These are phyloP conservation scores for Dendrostoma leiphaemia DNA, from an alignment of 2,329 filamentous ascomycete species.

Conservation along the genomic window DNA sequence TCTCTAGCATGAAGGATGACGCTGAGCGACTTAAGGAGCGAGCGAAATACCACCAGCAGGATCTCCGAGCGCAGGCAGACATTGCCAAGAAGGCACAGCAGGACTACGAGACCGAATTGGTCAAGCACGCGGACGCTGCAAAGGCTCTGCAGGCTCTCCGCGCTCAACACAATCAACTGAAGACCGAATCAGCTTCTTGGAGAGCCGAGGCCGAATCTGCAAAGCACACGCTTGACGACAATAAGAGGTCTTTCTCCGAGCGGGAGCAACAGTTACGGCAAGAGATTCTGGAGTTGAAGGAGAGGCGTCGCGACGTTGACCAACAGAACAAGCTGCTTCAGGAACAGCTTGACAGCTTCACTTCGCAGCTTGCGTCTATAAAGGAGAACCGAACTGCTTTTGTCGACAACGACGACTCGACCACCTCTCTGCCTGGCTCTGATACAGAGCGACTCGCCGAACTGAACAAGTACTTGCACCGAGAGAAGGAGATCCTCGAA, in stretches of 20 bases:
- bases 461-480: constrained; percentile 84
- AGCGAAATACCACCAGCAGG: constrained; percentile 82
- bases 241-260: constrained; percentile 85
- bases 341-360: constrained; percentile 81
- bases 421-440: constrained; percentile 51
- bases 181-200: constrained; percentile 71
- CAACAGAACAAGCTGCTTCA: constrained; percentile 90
- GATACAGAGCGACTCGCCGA: constrained; percentile 79
- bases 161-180: constrained; percentile 76
- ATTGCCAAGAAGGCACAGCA: constrained; percentile 92
- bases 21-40: constrained; percentile 77
- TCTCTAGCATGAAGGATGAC: constrained; percentile 78
- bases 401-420: constrained; percentile 52
- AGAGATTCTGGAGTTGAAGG: constrained; percentile 76
- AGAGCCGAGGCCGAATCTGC: constrained; percentile 83
- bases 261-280: constrained; percentile 77
- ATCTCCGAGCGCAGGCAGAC: constrained; percentile 87
- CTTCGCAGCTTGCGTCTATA: constrained; percentile 72
- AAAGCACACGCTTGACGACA: constrained; percentile 74
- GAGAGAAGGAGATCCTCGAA: constrained; percentile 96
- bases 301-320: constrained; percentile 77
- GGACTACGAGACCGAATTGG: constrained; percentile 89
- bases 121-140: constrained; percentile 95
- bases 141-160: constrained; percentile 78
- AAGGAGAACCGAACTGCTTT: constrained; percentile 69